Percentiles rank a stretch among this genome's conserved stretches.
Conservation (phyloP, 306 rosid genomes). For the Rubus parviflorus region DNA sequence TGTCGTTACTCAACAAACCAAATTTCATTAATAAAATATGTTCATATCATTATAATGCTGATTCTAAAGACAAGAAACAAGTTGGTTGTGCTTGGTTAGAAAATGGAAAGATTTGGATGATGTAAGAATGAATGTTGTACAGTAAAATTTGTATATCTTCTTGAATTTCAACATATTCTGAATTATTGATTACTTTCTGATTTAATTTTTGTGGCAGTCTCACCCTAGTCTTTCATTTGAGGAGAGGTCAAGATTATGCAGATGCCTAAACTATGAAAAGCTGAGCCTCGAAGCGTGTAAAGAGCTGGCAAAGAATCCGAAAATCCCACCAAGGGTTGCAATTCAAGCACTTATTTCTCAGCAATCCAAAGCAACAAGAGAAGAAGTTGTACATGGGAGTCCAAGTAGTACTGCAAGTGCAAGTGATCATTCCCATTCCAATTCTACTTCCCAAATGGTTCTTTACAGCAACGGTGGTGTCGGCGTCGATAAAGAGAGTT, state of each 20-base stretch:
- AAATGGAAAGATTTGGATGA: background rate
- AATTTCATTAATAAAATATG: background rate
- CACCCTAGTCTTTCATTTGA: conserved; percentile 53
- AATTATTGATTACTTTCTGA: background rate
- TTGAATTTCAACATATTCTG: background rate
- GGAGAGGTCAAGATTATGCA: conserved; percentile 64
- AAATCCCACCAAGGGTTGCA: conserved; percentile 70
- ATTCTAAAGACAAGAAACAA: background rate
- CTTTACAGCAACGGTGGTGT: conserved; percentile 10
- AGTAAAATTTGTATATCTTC: background rate
- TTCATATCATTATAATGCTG: background rate
- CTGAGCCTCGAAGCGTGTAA: conserved; percentile 63
- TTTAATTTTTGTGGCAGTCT: conserved; percentile 44
- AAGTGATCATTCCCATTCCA: background rate
- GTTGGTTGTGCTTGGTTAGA: background rate
- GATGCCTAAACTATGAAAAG: conserved; percentile 66
- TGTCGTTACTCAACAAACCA: conserved; percentile 1
- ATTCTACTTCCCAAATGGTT: conserved; percentile 23
- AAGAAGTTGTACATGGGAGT: conserved; percentile 15
- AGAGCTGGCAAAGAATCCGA: conserved; percentile 72
- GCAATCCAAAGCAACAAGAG: conserved; percentile 29
- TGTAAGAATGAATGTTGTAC: background rate
- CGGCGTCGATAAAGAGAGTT: conserved; percentile 17
- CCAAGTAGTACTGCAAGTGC: conserved; percentile 15
- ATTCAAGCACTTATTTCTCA: conserved; percentile 67